phyloP scores from a whole-genome alignment of 2,329 filamentous ascomycete species.

The Exserohilum rostratum region DNA sequence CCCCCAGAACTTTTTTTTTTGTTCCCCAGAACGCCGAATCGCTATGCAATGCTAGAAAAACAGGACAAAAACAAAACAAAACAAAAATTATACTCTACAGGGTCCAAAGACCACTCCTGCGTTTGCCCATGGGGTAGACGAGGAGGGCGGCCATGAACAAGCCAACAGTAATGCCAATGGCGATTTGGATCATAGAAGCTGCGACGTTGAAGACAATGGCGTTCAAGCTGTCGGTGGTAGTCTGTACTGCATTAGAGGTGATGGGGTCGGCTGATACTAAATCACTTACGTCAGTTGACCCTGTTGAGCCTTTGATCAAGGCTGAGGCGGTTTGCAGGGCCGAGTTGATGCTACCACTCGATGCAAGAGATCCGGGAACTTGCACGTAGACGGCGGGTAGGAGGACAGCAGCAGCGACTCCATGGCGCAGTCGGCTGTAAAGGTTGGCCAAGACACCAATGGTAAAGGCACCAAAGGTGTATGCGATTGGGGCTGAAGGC shows the following conservation, averaged over 20 bases:
- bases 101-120: constrained; percentile 48
- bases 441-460: constrained; percentile 79
- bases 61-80: constrained; percentile 7
- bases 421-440: constrained; percentile 69
- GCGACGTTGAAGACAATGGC: constrained; percentile 52
- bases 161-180: constrained; percentile 59
- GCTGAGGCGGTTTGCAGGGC: constrained; percentile 36
- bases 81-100: constrained; percentile 31
- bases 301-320: constrained; percentile 30
- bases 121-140: constrained; percentile 58
- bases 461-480: constrained; percentile 75
- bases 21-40: constrained; percentile 23
- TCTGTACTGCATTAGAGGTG: constrained; percentile 16
- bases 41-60: constrained; percentile 25
- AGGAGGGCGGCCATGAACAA: constrained; percentile 57
- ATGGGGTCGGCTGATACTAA: not conserved
- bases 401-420: constrained; percentile 50
- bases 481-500: constrained; percentile 74
- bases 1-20: constrained; percentile 16
- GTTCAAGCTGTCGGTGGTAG: constrained; percentile 29
- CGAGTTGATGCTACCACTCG: constrained; percentile 38
- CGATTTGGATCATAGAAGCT: constrained; percentile 57
- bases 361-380: constrained; percentile 41
- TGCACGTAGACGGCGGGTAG: constrained; percentile 43
- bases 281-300: constrained; percentile 24